Evolutionary conservation across 2,329 filamentous ascomycete genomes (phyloP), one percentile per base, ranked within the genome.

Genomic region (Elsinoe necatrix): DNA sequence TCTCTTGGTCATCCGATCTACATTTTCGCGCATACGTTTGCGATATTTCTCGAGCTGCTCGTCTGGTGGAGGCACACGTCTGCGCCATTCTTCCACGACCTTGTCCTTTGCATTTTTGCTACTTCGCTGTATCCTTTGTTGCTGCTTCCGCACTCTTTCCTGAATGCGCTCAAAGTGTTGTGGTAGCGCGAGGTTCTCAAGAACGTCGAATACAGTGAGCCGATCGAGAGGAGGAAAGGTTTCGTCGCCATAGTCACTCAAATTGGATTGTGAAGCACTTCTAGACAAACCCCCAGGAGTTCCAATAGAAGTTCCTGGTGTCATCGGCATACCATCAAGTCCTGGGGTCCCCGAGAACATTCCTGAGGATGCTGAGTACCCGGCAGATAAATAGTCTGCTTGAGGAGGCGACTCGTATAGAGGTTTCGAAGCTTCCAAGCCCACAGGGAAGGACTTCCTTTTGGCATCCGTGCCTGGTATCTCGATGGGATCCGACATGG

Each of bases 11-110:
- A 97, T 79, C 63, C 89, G 87, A 65, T 96, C 91, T n/a, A 97
- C 90, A 51, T 86, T 89, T 51, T 81, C 79, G 62, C 85, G 86
- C 89, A 97, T 93, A 58, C 87, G 87, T 70, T 83, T 86, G 63
- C 86, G 82, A 71, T 97, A 97, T 65, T 89, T 89, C 43, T 95
- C 89, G 57, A 97, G 80, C 74, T 95, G 90, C 70, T 97, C 92
- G 61, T 95, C 91, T 16, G 91, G 86, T 2, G 88, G 85, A 1
- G 90, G 90, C 8, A 95, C 82, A 37, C 91, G 82, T 56, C 87
- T 86, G 58, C 89, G 84, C 89, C 89, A 95, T 75, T 97, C 89
- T 63, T 95, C 91, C 21, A 97, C 86, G 67, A 97, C 89, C 59
- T 87, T 85, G 63, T 95, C 86, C 66, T 85, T 88, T n/a, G 92